phyloP scores from a whole-genome alignment of 2,329 filamentous ascomycete species.

The Sordariomycetes sp. region DNA sequence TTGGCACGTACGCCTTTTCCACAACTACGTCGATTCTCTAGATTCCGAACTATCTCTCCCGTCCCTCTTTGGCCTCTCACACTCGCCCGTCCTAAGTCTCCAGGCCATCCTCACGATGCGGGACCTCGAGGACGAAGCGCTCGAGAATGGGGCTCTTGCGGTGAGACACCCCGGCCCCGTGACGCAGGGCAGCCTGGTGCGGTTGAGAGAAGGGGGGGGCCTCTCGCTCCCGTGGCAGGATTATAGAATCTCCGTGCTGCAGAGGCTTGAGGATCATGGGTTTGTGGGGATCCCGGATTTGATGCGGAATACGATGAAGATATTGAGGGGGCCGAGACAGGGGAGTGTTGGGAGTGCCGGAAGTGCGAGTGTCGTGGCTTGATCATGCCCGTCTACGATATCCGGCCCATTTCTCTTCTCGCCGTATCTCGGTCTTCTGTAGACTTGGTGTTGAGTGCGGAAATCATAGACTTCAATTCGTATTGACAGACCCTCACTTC shows the following conservation, averaged over 20 bases:
- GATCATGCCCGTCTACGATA: background rate
- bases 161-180: constrained; percentile 57
- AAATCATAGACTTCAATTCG: no score
- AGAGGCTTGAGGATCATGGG: constrained; percentile 53
- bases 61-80: constrained; percentile 46
- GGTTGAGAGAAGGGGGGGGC: constrained; percentile 55
- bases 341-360: background rate
- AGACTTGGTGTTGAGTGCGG: no score
- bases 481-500: background rate
- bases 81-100: constrained; percentile 45
- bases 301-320: constrained; percentile 75
- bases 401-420: background rate
- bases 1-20: constrained; percentile 31
- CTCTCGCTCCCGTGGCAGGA: constrained; percentile 59
- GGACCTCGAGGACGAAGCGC: constrained; percentile 44
- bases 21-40: constrained; percentile 35
- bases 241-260: constrained; percentile 63
- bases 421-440: background rate
- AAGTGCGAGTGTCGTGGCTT: background rate
- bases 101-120: constrained; percentile 45
- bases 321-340: constrained; percentile 43
- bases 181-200: constrained; percentile 53
- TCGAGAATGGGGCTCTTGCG: constrained; percentile 28
- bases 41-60: constrained; percentile 34
- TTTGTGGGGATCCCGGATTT: constrained; percentile 57